These are phyloP conservation scores for Prunus persica DNA, from an alignment of 306 rosid species.

Conservation along the genomic window DNA sequence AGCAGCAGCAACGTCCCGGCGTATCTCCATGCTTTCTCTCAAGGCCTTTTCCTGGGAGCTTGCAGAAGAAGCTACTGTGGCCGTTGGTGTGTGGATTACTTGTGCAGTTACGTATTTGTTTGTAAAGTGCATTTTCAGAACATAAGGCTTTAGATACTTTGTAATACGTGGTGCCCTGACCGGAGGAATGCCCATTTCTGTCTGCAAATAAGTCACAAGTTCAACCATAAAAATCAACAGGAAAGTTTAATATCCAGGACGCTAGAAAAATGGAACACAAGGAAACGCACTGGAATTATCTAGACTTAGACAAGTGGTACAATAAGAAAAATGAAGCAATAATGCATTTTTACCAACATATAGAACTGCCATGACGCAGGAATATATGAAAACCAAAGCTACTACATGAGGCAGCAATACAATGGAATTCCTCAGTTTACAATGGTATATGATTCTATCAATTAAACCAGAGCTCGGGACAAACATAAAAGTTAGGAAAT, in stretches of 20 bases:
- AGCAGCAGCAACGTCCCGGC: slow-evolving; percentile 85
- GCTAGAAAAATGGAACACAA: not conserved
- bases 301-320: not conserved
- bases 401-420: not conserved
- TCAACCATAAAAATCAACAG: not conserved
- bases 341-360: not conserved
- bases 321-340: not conserved
- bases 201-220: slow-evolving; percentile 7
- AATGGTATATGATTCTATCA: not conserved
- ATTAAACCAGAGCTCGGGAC: not conserved
- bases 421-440: not conserved
- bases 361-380: not conserved
- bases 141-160: slow-evolving; percentile 75
- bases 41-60: slow-evolving; percentile 79
- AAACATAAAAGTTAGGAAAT: not conserved
- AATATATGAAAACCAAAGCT: not conserved
- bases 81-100: slow-evolving; percentile 79
- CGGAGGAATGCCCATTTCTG: slow-evolving; percentile 75
- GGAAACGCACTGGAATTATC: too few relatives aligned
- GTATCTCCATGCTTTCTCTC: slow-evolving; percentile 57
- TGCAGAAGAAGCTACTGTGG: slow-evolving; percentile 77
- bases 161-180: slow-evolving; percentile 54
- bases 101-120: slow-evolving; percentile 76
- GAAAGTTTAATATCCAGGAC: not conserved
- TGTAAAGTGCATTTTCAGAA: slow-evolving; percentile 84